Percentiles rank a stretch among this genome's conserved stretches.
phyloP scores from a whole-genome alignment of 2,329 filamentous ascomycete genomes.

The Trichoderma koningii region DNA sequence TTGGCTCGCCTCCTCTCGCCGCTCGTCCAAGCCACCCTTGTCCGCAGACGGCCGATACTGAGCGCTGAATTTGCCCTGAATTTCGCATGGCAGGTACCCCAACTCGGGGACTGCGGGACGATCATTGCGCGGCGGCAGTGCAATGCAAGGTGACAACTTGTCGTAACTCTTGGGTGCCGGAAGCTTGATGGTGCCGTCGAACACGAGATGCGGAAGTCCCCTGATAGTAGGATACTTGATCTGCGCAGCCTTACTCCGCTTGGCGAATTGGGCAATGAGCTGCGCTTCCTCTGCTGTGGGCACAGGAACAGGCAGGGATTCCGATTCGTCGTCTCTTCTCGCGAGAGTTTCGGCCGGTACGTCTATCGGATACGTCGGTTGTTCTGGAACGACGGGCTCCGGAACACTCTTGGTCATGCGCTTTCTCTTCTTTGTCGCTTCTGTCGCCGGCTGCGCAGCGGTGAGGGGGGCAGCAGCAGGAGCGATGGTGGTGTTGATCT shows the following conservation, averaged over 20 bases:
- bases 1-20: constrained; percentile 44
- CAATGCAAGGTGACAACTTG: constrained; percentile 48
- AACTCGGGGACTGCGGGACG: constrained; percentile 45
- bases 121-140: constrained; percentile 44
- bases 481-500: constrained; percentile 30
- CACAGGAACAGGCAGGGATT: constrained; percentile 37
- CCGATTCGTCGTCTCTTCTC: constrained; percentile 43
- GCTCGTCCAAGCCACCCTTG: constrained; percentile 46
- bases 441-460: constrained; percentile 32
- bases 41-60: constrained; percentile 46
- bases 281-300: constrained; percentile 41
- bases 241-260: constrained; percentile 43
- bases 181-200: constrained; percentile 45
- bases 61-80: constrained; percentile 47
- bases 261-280: constrained; percentile 43
- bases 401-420: constrained; percentile 36
- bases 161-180: constrained; percentile 50
- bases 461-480: not conserved
- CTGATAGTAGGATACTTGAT: constrained; percentile 44
- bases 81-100: constrained; percentile 47
- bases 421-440: constrained; percentile 45
- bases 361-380: constrained; percentile 34
- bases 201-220: constrained; percentile 44
- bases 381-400: constrained; percentile 37
- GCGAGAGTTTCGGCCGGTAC: constrained; percentile 35